phyloP scores from a whole-genome alignment of 2,329 filamentous ascomycete genomes.

The Diaporthe amygdali region DNA sequence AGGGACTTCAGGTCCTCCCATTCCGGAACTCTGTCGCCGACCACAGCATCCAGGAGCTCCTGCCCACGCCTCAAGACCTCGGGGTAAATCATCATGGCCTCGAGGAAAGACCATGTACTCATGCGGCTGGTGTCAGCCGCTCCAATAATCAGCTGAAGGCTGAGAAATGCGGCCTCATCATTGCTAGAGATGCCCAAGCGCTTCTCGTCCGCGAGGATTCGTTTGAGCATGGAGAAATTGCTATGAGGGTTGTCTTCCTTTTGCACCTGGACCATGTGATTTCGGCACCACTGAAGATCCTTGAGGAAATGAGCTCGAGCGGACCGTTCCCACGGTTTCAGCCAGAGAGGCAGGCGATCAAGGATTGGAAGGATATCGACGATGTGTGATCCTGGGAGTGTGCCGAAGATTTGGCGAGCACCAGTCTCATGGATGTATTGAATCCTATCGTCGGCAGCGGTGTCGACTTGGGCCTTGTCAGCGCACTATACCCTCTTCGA shows the following conservation, averaged over 20 bases:
- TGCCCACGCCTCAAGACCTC: slow-evolving; percentile 47
- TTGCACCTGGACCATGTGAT: neutral
- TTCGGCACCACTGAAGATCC: neutral
- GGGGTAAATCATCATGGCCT: slow-evolving; percentile 50
- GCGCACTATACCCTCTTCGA: too few relatives aligned
- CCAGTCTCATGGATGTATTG: neutral
- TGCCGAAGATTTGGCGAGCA: neutral
- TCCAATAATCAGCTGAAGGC: neutral
- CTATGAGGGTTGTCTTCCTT: neutral
- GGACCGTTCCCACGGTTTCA: neutral
- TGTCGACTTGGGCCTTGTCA: neutral
- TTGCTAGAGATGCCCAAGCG: neutral
- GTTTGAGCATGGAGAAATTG: neutral
- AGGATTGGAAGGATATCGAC: neutral
- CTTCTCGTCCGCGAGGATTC: neutral
- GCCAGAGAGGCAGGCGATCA: neutral
- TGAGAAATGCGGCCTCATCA: neutral
- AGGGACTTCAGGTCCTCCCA: slow-evolving; percentile 43
- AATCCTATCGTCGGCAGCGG: neutral
- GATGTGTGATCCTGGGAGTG: neutral
- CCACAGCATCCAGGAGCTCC: slow-evolving; percentile 43
- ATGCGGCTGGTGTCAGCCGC: neutral
- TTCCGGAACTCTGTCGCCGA: slow-evolving; percentile 45
- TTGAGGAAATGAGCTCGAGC: neutral
- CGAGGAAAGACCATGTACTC: slow-evolving; percentile 37